phyloP scores from a whole-genome alignment of 202 grass and related monocot species.

The Alloteropsis angusta region DNA sequence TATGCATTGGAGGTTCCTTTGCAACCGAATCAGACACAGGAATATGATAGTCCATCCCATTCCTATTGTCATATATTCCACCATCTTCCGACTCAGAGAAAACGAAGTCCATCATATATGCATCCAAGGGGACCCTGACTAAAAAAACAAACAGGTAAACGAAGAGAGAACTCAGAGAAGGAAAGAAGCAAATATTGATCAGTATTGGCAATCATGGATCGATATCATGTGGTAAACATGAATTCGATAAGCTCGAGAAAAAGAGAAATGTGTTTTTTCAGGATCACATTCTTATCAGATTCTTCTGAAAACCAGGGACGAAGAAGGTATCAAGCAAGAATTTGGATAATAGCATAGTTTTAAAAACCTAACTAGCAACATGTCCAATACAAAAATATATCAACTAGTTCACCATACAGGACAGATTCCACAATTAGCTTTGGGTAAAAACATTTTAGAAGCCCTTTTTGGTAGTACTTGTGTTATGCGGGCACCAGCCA shows the following conservation, averaged over 20 bases:
- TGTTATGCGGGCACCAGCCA: too few species aligned
- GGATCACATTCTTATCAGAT: neutral
- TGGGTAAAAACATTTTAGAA: neutral
- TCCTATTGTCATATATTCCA: conserved; percentile 85
- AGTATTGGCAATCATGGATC: neutral
- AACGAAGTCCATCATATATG: conserved; percentile 98
- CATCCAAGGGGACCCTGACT: conserved; percentile 86
- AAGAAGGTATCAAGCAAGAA: neutral
- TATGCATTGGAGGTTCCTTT: conserved; percentile 95
- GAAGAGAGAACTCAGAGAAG: neutral
- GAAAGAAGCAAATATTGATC: neutral
- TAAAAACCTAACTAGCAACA: neutral
- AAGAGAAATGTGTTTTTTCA: neutral
- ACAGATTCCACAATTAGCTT: conserved; percentile 14
- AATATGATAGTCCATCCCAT: conserved; percentile 87
- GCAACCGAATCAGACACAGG: conserved; percentile 56
- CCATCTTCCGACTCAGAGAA: conserved; percentile 90
- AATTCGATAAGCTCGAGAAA: neutral
- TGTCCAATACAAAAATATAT: neutral
- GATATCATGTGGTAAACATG: conserved; percentile 1
- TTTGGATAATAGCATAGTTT: neutral
- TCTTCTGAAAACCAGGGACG: neutral
- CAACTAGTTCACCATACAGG: neutral
- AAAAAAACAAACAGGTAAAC: conserved; percentile 1
- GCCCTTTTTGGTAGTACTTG: neutral